These are phyloP conservation scores for Bretziella fagacearum DNA, from an alignment of 2,329 filamentous ascomycete species.

Conservation along the genomic window DNA sequence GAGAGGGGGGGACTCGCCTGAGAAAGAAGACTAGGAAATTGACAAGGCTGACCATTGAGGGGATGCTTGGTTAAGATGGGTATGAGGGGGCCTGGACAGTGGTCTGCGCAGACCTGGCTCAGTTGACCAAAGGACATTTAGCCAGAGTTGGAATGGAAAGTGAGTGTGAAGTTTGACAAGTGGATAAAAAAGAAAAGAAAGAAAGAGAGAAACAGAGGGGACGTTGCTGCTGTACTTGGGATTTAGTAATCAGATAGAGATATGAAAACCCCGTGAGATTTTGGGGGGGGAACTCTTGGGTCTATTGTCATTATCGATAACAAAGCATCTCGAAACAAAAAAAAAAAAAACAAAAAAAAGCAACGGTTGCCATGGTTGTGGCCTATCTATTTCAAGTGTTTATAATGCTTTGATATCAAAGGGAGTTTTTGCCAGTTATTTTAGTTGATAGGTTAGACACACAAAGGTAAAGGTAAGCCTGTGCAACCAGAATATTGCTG, in stretches of 20 bases:
- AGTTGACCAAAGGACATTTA: neutral
- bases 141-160: neutral
- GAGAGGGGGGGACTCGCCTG: neutral
- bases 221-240: too few relatives aligned
- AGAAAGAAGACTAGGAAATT: neutral
- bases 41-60: neutral
- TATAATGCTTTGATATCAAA: neutral
- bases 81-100: neutral
- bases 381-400: neutral
- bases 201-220: too few relatives aligned
- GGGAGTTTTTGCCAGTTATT: neutral
- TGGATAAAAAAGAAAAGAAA: too few relatives aligned
- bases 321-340: neutral
- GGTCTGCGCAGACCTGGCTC: neutral
- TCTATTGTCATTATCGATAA: neutral
- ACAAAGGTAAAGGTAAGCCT: neutral
- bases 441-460: neutral
- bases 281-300: neutral
- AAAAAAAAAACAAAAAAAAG: neutral
- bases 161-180: neutral
- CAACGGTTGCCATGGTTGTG: neutral
- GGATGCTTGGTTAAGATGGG: neutral
- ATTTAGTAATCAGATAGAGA: too few relatives aligned
- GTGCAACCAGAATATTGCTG: neutral
- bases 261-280: too few relatives aligned